A percentile compares a stretch with the other conserved stretches of the same genome.
phyloP scores from a whole-genome alignment of 768 basidiomycete species.

The Tephrocybe sp. region DNA sequence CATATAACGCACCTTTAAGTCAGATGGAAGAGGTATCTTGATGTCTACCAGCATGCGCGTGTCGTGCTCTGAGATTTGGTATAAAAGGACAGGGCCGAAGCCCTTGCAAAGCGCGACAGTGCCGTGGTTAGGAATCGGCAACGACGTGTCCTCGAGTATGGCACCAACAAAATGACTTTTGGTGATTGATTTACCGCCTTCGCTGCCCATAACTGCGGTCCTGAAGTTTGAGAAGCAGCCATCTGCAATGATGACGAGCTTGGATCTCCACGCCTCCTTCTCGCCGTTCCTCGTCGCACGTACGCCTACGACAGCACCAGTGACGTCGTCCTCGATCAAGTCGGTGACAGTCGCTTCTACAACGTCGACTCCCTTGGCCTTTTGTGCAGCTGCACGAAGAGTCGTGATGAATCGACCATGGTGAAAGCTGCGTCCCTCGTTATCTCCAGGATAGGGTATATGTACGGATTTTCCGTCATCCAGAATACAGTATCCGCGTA shows the following conservation, averaged over 20 bases:
- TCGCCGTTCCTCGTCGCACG: conserved; percentile 50
- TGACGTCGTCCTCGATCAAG: conserved; percentile 56
- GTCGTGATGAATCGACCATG: conserved; percentile 89
- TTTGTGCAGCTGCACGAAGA: conserved; percentile 64
- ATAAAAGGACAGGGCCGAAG: conserved; percentile 86
- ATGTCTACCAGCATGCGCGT: conserved; percentile 95
- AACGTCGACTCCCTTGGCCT: conserved; percentile 68
- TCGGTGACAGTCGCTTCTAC: conserved; percentile 85
- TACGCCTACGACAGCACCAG: conserved; percentile 64
- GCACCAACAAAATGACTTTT: conserved; percentile 85
- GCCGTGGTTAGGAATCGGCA: conserved; percentile 78
- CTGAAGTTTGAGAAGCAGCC: conserved; percentile 97
- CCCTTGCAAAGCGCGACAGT: conserved; percentile 82
- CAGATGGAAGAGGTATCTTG: conserved; percentile 77
- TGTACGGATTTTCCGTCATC: conserved; percentile 68
- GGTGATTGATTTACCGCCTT: conserved; percentile 50
- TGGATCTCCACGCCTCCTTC: conserved; percentile 63
- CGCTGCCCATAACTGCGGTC: conserved; percentile 55
- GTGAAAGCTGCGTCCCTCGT: conserved; percentile 87
- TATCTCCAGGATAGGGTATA: conserved; percentile 80
- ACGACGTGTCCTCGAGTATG: conserved; percentile 71
- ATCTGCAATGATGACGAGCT: conserved; percentile 87
- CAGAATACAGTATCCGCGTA: conserved; percentile 84
- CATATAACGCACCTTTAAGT: conserved; percentile 63
- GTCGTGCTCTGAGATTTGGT: conserved; percentile 87